Percentiles rank a stretch among this genome's conserved stretches.
Evolutionary conservation across 768 basidiomycete genomes (phyloP).

Genomic region (Lactarius hengduanensis): DNA sequence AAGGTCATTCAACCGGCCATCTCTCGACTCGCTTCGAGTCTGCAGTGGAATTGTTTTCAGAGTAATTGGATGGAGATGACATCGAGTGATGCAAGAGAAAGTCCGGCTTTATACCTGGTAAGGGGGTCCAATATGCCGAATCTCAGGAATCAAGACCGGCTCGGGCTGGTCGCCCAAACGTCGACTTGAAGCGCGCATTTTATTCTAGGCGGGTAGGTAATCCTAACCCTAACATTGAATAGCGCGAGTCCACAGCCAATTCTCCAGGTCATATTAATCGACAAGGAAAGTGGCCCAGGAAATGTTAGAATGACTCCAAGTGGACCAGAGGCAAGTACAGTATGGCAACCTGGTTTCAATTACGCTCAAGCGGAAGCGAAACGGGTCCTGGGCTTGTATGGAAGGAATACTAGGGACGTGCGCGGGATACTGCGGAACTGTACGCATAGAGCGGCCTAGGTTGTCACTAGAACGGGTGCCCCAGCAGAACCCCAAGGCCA

Average conservation of each 20-base stretch:
- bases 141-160: background rate
- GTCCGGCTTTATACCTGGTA: slow-evolving; percentile 20
- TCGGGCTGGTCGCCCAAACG: background rate
- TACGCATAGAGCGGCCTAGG: too few relatives aligned
- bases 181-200: background rate
- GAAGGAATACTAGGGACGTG: too few relatives aligned
- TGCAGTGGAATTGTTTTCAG: background rate
- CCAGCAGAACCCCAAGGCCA: background rate
- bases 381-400: background rate
- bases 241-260: too few relatives aligned
- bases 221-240: background rate
- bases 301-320: too few relatives aligned
- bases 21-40: background rate
- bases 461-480: too few relatives aligned
- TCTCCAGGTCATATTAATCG: too few relatives aligned
- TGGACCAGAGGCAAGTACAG: too few relatives aligned
- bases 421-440: too few relatives aligned
- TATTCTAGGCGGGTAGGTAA: slow-evolving; percentile 5
- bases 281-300: too few relatives aligned
- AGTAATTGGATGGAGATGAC: background rate
- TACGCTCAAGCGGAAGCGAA: too few relatives aligned
- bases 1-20: background rate
- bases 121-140: background rate
- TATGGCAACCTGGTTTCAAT: too few relatives aligned
- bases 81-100: slow-evolving; percentile 13